Evolutionary conservation across 2,329 filamentous ascomycete species (phyloP).

Genomic region (Microsporum audouinii): DNA sequence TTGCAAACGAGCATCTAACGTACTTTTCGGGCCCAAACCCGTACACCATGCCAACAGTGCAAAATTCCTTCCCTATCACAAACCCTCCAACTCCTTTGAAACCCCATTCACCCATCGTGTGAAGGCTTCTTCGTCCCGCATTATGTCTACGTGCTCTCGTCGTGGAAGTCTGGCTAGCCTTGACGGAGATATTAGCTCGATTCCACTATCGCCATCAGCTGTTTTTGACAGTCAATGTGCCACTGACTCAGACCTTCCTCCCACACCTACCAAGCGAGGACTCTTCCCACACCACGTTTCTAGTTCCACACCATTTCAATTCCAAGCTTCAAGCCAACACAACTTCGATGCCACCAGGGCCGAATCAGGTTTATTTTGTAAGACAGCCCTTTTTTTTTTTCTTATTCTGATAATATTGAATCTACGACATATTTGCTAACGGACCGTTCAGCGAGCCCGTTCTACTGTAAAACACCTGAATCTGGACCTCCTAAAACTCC

Average conservation of each 20-base stretch:
- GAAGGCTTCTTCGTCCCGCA: slow-evolving; percentile 25
- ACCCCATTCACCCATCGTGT: slow-evolving; percentile 2
- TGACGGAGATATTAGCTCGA: slow-evolving; percentile 61
- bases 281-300: slow-evolving; percentile 19
- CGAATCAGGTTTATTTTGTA: slow-evolving; percentile 24
- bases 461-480: slow-evolving; percentile 43
- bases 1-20: slow-evolving; percentile 71
- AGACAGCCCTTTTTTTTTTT: slow-evolving; percentile 22
- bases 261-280: slow-evolving; percentile 72
- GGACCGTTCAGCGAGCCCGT: slow-evolving; percentile 47
- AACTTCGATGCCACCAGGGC: not conserved
- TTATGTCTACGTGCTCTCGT: slow-evolving; percentile 39
- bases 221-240: slow-evolving; percentile 46
- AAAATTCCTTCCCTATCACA: slow-evolving; percentile 28
- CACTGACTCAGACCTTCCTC: slow-evolving; percentile 65
- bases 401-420: not conserved
- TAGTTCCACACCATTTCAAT: slow-evolving; percentile 12
- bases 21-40: slow-evolving; percentile 50
- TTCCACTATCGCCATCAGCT: slow-evolving; percentile 46
- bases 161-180: slow-evolving; percentile 67
- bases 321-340: not conserved
- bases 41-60: slow-evolving; percentile 48
- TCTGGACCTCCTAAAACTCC: slow-evolving; percentile 63
- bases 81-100: not conserved
- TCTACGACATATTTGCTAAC: slow-evolving; percentile 5